These are phyloP conservation scores for Boletellus ananas DNA, from an alignment of 768 basidiomycete genomes.

Conservation along the genomic window DNA sequence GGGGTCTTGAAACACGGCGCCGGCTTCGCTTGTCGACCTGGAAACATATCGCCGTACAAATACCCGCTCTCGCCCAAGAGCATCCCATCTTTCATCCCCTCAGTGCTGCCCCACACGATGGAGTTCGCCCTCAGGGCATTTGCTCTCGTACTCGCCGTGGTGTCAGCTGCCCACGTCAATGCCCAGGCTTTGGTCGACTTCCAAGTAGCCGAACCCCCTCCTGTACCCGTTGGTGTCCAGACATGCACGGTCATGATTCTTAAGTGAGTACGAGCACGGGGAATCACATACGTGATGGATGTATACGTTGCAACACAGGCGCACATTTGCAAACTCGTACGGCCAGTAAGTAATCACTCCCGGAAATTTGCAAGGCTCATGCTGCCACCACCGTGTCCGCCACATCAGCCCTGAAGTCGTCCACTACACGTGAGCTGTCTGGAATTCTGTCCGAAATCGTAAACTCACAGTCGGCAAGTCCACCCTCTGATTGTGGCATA, in stretches of 20 bases:
- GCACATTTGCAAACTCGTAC: conserved; percentile 70
- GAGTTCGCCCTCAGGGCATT: conserved; percentile 16
- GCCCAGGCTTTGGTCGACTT: conserved; percentile 49
- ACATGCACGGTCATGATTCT: conserved; percentile 64
- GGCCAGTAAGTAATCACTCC: conserved; percentile 45
- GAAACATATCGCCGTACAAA: background rate
- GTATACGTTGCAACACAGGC: conserved; percentile 35
- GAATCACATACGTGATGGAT: background rate
- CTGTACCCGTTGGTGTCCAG: conserved; percentile 55
- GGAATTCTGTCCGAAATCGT: background rate
- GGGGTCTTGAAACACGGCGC: background rate
- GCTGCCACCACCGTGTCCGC: background rate
- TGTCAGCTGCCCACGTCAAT: conserved; percentile 7
- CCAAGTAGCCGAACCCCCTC: conserved; percentile 71
- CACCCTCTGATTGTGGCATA: conserved; percentile 67
- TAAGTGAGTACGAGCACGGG: conserved; percentile 39
- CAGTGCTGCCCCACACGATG: conserved; percentile 10
- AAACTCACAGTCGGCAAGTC: conserved; percentile 38
- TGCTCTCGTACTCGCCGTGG: conserved; percentile 9
- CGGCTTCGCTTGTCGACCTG: background rate
- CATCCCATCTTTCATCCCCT: conserved; percentile 1
- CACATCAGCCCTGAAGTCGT: conserved; percentile 56
- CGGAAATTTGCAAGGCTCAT: background rate
- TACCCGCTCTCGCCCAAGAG: background rate
- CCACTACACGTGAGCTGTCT: conserved; percentile 46